Percentiles rank a stretch among this genome's conserved stretches.
Conservation (phyloP, 2,329 filamentous ascomycete genomes). For the Tolypocladium amazonense region DNA sequence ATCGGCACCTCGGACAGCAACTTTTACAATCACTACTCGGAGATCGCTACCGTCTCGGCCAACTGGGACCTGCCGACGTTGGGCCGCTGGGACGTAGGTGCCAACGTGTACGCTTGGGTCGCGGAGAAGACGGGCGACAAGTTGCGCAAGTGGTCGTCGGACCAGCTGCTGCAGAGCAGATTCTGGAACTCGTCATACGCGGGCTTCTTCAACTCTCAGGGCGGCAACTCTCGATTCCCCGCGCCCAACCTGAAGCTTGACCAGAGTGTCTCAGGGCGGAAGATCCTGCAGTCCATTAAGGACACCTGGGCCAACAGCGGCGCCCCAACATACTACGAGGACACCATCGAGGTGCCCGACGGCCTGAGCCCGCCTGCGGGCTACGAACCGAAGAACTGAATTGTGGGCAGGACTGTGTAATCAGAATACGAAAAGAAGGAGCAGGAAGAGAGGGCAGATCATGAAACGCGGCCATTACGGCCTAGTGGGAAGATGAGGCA, state of each 20-base stretch:
- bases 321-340: constrained; percentile 30
- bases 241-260: constrained; percentile 27
- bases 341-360: constrained; percentile 27
- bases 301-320: constrained; percentile 25
- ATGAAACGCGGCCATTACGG: background rate
- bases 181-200: constrained; percentile 46
- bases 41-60: constrained; percentile 53
- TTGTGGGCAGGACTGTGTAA: background rate
- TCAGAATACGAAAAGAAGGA: background rate
- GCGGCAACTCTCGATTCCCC: constrained; percentile 23
- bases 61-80: constrained; percentile 63
- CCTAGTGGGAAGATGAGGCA: background rate
- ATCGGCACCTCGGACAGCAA: constrained; percentile 56
- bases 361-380: constrained; percentile 30
- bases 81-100: constrained; percentile 61
- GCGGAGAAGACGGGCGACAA: constrained; percentile 49
- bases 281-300: constrained; percentile 26
- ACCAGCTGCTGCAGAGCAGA: constrained; percentile 24
- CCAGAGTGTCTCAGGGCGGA: constrained; percentile 18
- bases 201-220: constrained; percentile 30
- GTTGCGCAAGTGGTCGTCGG: constrained; percentile 25
- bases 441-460: background rate
- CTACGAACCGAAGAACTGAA: constrained; percentile 14
- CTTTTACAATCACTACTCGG: constrained; percentile 66
- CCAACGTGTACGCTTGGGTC: constrained; percentile 56